Evolutionary conservation across 495 filamentous ascomycete genomes (phyloP).

Genomic region (Lasiosphaeria hispida): DNA sequence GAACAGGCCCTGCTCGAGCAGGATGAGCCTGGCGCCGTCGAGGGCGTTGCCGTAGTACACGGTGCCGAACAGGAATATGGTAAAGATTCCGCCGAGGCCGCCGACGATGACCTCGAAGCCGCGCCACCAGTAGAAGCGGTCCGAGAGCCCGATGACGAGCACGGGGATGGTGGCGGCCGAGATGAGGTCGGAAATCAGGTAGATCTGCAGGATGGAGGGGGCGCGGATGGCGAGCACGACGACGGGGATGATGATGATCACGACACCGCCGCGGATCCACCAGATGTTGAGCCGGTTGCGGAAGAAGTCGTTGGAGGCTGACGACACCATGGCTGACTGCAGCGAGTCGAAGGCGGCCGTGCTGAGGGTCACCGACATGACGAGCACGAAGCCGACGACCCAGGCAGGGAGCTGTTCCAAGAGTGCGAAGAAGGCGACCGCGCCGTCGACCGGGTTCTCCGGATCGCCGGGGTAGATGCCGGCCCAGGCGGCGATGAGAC

Average conservation of each 20-base stretch:
- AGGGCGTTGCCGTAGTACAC: constrained; percentile 64
- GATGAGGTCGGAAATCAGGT: constrained; percentile 71
- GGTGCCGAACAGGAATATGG: constrained; percentile 72
- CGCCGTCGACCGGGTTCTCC: constrained; percentile 53
- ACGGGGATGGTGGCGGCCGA: constrained; percentile 68
- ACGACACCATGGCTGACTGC: constrained; percentile 74
- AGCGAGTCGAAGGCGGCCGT: constrained; percentile 73
- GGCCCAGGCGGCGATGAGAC: constrained; percentile 71
- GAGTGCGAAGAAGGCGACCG: constrained; percentile 69
- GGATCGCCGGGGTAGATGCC: constrained; percentile 57
- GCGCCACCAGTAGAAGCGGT: constrained; percentile 65
- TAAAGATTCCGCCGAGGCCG: constrained; percentile 67
- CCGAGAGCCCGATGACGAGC: constrained; percentile 62
- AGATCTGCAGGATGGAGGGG: constrained; percentile 71
- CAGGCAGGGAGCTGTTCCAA: constrained; percentile 66
- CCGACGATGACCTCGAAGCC: constrained; percentile 73
- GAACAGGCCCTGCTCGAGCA: constrained; percentile 69
- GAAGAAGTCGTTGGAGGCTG: constrained; percentile 74
- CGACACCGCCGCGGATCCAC: constrained; percentile 61
- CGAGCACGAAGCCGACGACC: constrained; percentile 71
- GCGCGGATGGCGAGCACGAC: constrained; percentile 67
- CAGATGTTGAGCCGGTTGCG: constrained; percentile 69
- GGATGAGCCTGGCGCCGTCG: constrained; percentile 61
- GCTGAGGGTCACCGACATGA: constrained; percentile 71
- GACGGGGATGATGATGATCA: constrained; percentile 66